Conservation (phyloP, 352 stramenopile species). For the Elongisporangium senticosum region DNA sequence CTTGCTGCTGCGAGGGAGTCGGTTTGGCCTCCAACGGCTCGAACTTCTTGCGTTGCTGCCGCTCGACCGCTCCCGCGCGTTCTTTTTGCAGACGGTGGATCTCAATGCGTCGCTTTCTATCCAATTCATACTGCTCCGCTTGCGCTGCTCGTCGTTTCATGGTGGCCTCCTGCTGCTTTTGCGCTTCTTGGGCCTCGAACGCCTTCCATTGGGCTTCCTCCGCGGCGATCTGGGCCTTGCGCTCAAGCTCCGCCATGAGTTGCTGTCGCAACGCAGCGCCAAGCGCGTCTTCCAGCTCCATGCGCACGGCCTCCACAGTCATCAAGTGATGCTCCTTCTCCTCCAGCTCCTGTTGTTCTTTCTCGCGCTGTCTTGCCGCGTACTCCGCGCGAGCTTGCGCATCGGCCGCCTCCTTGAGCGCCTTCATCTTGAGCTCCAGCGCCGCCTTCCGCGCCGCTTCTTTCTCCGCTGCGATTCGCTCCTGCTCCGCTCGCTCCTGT, state of each 20-base stretch:
- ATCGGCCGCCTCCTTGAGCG: constrained; percentile 57
- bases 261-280: constrained; percentile 25
- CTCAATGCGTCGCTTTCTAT: constrained; percentile 56
- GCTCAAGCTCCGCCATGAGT: constrained; percentile 27
- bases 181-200: constrained; percentile 46
- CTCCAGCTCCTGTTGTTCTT: constrained; percentile 29
- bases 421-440: constrained; percentile 52
- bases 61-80: constrained; percentile 21
- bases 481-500: constrained; percentile 33
- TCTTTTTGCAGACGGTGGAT: constrained; percentile 64
- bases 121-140: constrained; percentile 58
- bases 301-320: constrained; percentile 29
- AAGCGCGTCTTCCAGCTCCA: constrained; percentile 53
- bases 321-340: constrained; percentile 25
- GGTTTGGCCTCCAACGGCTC: neutral
- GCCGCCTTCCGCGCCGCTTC: constrained; percentile 29
- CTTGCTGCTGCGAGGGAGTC: neutral
- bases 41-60: constrained; percentile 9
- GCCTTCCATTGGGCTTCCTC: constrained; percentile 55
- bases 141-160: constrained; percentile 37
- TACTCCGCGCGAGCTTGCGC: constrained; percentile 45
- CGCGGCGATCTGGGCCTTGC: constrained; percentile 40
- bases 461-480: constrained; percentile 33
- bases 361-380: constrained; percentile 24
- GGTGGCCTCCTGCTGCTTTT: constrained; percentile 46